Evolutionary conservation across 1,139 yeast genomes (phyloP), one percentile per base, ranked within the genome.

Genomic region (Suhomyces bokatorum): DNA sequence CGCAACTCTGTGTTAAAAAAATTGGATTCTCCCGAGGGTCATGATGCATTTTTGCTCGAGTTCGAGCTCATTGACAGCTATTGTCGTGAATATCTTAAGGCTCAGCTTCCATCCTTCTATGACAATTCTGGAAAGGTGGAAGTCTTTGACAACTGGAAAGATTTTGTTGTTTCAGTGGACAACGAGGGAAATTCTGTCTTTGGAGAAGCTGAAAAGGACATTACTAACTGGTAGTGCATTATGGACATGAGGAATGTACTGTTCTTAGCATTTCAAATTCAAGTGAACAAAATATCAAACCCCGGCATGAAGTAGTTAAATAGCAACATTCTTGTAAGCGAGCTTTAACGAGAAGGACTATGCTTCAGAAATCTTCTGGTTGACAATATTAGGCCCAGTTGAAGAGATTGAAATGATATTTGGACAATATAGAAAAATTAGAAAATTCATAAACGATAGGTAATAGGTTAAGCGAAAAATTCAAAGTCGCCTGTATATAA

Each of bases 11-110:
- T 57, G 6, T 71, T 93, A 51, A 82, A 83, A 53, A 81, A 81
- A 56, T 83, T 93, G 41, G 81, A 85, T 51, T 89, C 97, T 1
- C 95, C 95, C n/a, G 99, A 93, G 59, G 99, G 99, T 14, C 99
- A 93, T 61, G 99, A 93, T 70, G 99, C 99, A 2, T 93, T 93
- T 60, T 70, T 93, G 50, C 73, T 93, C 41, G 99, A 93, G 64
- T 93, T 93, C 64, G 86, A 82, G 42, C 81, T 83, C 44, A 89
- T 93, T 47, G 88, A 95, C 63, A 70, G 77, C 32, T 73, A 85
- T 52, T 82, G 95, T 49, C 68, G 79, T 37, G 78, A 78, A 3
- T 93, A 91, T 63, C 73, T 91, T 58, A 68, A 69, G 24, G 63
- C 67, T 31, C 71, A 82, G 45, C 62, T 87, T 49, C 76, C 83